phyloP scores from a whole-genome alignment of 257 asterid genomes.

The Solanum paucissectum region DNA sequence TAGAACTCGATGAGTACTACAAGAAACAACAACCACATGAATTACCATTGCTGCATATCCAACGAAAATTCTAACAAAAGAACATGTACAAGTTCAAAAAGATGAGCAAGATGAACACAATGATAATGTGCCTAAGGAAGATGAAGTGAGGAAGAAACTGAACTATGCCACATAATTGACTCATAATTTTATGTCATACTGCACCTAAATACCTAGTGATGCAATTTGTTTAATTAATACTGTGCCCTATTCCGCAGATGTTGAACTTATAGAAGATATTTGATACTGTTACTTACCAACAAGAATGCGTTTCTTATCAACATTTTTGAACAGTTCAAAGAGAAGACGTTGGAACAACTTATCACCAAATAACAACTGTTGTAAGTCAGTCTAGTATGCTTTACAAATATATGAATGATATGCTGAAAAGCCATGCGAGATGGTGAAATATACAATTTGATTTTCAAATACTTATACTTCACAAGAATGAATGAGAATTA shows the following conservation, averaged over 20 bases:
- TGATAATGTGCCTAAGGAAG: background rate
- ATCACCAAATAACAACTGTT: background rate
- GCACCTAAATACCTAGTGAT: background rate
- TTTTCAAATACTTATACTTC: background rate
- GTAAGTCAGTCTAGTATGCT: background rate
- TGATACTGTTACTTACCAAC: background rate
- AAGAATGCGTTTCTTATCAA: background rate
- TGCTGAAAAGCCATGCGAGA: background rate
- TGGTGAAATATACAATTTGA: background rate
- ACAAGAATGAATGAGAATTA: background rate
- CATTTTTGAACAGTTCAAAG: background rate
- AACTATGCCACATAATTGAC: background rate
- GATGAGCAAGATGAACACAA: background rate
- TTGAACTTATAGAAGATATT: background rate
- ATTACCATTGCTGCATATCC: background rate
- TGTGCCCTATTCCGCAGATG: background rate
- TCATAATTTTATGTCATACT: background rate
- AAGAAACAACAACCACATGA: background rate
- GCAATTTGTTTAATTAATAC: background rate
- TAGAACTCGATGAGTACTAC: constrained; percentile 77
- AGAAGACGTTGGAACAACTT: background rate
- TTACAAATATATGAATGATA: background rate
- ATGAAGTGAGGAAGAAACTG: background rate
- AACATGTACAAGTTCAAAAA: background rate
- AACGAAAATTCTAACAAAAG: background rate